Evolutionary conservation across 306 rosid species (phyloP).

Genomic region (Cucumis melo): DNA sequence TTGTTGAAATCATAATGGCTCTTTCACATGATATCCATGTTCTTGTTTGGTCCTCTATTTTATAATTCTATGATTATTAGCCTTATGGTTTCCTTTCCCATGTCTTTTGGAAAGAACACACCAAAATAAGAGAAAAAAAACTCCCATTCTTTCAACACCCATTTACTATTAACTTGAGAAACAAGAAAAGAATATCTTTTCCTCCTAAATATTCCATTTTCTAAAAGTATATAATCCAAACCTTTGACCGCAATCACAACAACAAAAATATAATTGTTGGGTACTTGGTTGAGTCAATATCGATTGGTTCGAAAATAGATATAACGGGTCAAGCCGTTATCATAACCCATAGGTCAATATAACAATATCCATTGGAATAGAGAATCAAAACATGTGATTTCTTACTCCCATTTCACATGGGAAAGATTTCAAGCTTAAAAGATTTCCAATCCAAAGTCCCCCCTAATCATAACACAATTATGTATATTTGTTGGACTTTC

Average conservation of each 20-base stretch:
- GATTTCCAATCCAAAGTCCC: not conserved
- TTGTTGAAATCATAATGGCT: not conserved
- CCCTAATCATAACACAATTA: not conserved
- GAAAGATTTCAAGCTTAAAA: slow-evolving; percentile 20
- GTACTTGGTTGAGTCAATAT: not conserved
- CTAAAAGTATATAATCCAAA: not conserved
- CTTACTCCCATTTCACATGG: slow-evolving; percentile 51
- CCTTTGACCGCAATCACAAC: not conserved
- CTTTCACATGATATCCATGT: slow-evolving; percentile 5
- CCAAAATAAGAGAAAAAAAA: not conserved
- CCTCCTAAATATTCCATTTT: not conserved
- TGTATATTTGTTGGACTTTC: not conserved
- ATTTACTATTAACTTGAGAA: not conserved
- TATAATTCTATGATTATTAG: slow-evolving; percentile 3
- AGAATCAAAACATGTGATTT: slow-evolving; percentile 50
- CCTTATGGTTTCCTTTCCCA: not conserved
- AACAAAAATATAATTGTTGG: not conserved
- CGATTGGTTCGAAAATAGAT: not conserved
- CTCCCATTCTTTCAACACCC: not conserved
- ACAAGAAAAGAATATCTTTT: not conserved
- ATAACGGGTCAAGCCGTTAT: not conserved
- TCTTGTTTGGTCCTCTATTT: not conserved
- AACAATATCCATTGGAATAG: not conserved
- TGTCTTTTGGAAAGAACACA: slow-evolving; percentile 1
- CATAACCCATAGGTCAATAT: not conserved